A percentile compares a stretch with the other conserved stretches of the same genome.
Conservation (phyloP, 371 early-diverging fungal species). For the Enterospora canceri region DNA sequence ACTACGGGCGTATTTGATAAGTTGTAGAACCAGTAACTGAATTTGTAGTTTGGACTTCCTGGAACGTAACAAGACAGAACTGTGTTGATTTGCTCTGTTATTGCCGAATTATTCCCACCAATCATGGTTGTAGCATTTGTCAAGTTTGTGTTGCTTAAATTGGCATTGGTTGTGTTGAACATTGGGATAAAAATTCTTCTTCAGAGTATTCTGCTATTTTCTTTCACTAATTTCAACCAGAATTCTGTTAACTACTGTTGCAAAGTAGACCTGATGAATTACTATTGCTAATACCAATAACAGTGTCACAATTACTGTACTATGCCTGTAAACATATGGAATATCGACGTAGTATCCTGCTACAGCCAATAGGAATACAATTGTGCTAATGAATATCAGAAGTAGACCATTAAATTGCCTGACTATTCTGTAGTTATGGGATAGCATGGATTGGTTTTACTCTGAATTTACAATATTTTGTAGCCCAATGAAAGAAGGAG, state of each 20-base stretch:
- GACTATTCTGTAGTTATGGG: too few species aligned
- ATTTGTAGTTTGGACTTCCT: conserved; percentile 47
- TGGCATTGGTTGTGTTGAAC: too few species aligned
- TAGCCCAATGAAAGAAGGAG: neutral
- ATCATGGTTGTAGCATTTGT: neutral
- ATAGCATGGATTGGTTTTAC: too few species aligned
- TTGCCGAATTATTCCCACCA: neutral
- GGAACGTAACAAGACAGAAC: conserved; percentile 33
- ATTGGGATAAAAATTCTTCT: too few species aligned
- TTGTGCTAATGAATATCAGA: neutral
- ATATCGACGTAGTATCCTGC: neutral
- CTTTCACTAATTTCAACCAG: too few species aligned
- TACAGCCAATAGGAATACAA: neutral
- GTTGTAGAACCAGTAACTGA: conserved; percentile 55
- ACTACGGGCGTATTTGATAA: conserved; percentile 29
- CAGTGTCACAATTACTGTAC: too few species aligned
- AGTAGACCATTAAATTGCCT: neutral
- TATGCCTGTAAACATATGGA: neutral
- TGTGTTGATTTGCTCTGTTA: neutral
- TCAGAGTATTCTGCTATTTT: too few species aligned
- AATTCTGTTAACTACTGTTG: too few species aligned
- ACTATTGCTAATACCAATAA: too few species aligned
- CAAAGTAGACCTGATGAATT: too few species aligned
- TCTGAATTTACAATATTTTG: too few species aligned
- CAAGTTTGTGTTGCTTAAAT: neutral